A percentile compares a stretch with the other conserved stretches of the same genome.
Conservation (phyloP, 83 land plant species). For the Picea abies region DNA sequence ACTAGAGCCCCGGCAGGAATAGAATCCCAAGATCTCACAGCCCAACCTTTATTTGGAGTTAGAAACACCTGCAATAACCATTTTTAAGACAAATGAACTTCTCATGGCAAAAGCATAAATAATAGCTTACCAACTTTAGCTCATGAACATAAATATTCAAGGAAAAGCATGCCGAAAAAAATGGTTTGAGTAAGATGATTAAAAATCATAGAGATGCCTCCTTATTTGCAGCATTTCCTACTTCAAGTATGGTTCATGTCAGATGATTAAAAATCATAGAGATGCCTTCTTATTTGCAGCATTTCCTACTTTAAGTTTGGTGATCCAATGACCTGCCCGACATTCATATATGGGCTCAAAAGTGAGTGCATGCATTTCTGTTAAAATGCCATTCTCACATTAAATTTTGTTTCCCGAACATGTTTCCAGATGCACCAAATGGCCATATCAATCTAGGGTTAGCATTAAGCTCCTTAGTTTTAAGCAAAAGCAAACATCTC, state of each 20-base stretch:
- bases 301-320: not conserved
- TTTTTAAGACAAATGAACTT: not conserved
- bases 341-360: not conserved
- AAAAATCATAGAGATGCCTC: not conserved
- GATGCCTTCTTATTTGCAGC: not conserved
- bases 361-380: not conserved
- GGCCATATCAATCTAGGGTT: no score
- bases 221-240: not conserved
- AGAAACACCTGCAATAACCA: constrained; percentile 72
- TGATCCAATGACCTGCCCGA: not conserved
- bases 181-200: not conserved
- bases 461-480: no score
- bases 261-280: not conserved
- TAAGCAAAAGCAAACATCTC: no score
- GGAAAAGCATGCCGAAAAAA: not conserved
- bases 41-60: constrained; percentile 82
- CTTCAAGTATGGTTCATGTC: not conserved
- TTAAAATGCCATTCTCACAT: not conserved
- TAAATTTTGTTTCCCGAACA: no score
- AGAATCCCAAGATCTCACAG: constrained; percentile 78
- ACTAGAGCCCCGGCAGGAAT: constrained; percentile 85
- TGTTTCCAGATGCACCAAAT: no score
- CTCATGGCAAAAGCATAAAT: not conserved
- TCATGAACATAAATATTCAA: not conserved
- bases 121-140: not conserved